Percentiles rank a stretch among this genome's conserved stretches.
Evolutionary conservation across 371 early-diverging fungal species (phyloP).

Genomic region (Zychaea mexicana): DNA sequence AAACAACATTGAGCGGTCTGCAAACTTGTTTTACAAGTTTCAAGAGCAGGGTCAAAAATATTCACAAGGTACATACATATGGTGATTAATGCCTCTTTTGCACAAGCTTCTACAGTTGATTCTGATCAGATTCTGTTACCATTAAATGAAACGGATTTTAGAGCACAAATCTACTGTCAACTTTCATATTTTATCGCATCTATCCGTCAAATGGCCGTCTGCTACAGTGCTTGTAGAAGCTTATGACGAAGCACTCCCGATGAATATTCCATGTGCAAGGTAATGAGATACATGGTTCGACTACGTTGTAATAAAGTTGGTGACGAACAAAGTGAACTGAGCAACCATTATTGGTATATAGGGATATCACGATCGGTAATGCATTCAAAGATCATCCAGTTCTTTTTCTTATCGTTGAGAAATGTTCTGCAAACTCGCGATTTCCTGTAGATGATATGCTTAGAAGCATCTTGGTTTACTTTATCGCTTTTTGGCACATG

Average conservation of each 20-base stretch:
- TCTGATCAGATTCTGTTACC: neutral
- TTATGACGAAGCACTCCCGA: conserved; percentile 43
- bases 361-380: conserved; percentile 46
- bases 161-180: conserved; percentile 21
- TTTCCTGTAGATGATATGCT: conserved; percentile 28
- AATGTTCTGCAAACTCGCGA: conserved; percentile 19
- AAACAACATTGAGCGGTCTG: conserved; percentile 43
- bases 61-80: conserved; percentile 12
- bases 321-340: neutral
- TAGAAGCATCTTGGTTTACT: conserved; percentile 44
- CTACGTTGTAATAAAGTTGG: neutral
- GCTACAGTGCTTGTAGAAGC: conserved; percentile 25
- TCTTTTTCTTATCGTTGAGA: conserved; percentile 37
- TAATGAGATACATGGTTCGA: neutral
- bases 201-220: conserved; percentile 33
- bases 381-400: conserved; percentile 51
- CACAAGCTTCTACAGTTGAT: neutral
- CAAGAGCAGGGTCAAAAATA: conserved; percentile 10
- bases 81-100: neutral
- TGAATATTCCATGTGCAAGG: conserved; percentile 36
- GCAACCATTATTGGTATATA: neutral
- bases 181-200: conserved; percentile 20
- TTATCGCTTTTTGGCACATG: conserved; percentile 54
- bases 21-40: conserved; percentile 28
- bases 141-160: too few relatives aligned